Evolutionary conservation across 371 early-diverging fungal genomes (phyloP).

Genomic region (Mucor lusitanicus): DNA sequence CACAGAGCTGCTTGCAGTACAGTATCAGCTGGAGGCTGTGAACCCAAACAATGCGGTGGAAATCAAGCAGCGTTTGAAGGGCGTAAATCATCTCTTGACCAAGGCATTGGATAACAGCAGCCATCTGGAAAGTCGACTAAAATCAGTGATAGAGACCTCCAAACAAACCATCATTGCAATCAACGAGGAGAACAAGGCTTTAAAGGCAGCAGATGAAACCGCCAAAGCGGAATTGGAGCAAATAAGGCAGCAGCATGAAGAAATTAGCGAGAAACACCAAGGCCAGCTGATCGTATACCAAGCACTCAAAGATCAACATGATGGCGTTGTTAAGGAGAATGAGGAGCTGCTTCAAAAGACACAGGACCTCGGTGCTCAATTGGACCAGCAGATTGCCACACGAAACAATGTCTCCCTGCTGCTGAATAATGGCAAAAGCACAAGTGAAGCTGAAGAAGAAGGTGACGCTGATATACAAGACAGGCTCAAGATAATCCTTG

Average conservation of each 20-base stretch:
- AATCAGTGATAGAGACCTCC: conserved; percentile 8
- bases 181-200: conserved; percentile 8
- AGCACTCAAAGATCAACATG: not conserved
- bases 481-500: not conserved
- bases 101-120: conserved; percentile 5
- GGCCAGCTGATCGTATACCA: not conserved
- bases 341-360: not conserved
- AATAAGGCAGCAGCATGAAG: not conserved
- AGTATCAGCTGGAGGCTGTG: conserved; percentile 5
- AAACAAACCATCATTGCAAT: conserved; percentile 4
- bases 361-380: not conserved
- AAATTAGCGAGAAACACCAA: not conserved
- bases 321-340: not conserved
- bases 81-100: not conserved
- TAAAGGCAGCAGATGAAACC: not conserved
- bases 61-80: not conserved
- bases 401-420: not conserved
- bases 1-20: conserved; percentile 10
- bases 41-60: conserved; percentile 9
- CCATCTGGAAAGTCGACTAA: conserved; percentile 1
- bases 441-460: not conserved
- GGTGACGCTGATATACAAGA: not conserved
- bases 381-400: not conserved
- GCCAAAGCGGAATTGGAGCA: not conserved
- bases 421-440: not conserved